These are phyloP conservation scores for Fraxinus platypoda DNA, from an alignment of 305 asterid species.

Conservation along the genomic window DNA sequence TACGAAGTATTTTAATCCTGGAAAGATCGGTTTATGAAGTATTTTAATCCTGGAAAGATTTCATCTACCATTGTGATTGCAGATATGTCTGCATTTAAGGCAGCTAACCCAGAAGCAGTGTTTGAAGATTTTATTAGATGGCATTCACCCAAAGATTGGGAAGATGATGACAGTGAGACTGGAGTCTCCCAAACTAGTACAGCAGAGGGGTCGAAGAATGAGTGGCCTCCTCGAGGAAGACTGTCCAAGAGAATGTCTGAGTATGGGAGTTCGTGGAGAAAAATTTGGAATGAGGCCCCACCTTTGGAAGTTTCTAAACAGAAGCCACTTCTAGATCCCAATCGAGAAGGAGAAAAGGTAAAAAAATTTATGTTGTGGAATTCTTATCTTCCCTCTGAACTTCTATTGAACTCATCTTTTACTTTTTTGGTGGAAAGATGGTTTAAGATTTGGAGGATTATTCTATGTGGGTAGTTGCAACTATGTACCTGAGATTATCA, in stretches of 20 bases:
- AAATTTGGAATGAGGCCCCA: conserved; percentile 77
- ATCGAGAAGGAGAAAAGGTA: conserved; percentile 98
- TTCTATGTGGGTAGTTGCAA: neutral
- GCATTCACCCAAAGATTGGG: conserved; percentile 99
- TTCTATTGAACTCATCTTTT: neutral
- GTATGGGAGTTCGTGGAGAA: conserved; percentile 84
- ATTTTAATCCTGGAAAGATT: conserved; percentile 1
- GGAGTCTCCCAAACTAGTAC: conserved; percentile 38
- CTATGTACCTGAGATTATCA: neutral
- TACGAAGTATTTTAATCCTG: neutral
- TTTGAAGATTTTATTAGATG: conserved; percentile 97
- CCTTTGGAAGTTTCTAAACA: conserved; percentile 76
- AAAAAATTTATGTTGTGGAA: neutral
- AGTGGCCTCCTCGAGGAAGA: conserved; percentile 93
- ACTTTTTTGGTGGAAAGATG: neutral
- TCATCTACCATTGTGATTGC: conserved; percentile 33
- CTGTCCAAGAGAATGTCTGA: conserved; percentile 96
- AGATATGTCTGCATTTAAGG: conserved; percentile 98
- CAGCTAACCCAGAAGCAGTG: conserved; percentile 88
- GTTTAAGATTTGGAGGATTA: neutral
- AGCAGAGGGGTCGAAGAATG: conserved; percentile 23
- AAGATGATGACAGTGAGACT: conserved; percentile 38
- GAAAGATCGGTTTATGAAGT: neutral
- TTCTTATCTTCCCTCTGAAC: neutral
- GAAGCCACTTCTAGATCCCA: conserved; percentile 90